Base-by-base conservation (phyloP, 1,284 basidiomycete genomes). In the Agaricales sp. region DNA sequence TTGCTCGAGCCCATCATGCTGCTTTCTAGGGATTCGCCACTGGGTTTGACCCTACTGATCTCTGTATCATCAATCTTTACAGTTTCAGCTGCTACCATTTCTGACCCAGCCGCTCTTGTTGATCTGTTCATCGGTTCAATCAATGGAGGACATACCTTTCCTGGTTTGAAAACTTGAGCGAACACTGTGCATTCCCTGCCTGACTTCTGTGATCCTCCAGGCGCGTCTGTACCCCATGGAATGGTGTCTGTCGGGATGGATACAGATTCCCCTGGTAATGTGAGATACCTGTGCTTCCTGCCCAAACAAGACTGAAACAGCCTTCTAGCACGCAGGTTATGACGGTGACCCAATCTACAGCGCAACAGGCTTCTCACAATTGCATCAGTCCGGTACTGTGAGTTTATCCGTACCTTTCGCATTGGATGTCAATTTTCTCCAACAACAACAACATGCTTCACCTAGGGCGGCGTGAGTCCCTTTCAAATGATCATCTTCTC, bases 241-340 rank as follows among this genome's bases (percentile, higher is more conserved):
- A 79, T 81, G 77, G 70, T 76, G 19, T 82, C 82, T 61, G 72
- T 67, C 2, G 80, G 78, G 2, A 75, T 80, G 73, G 80, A 82
- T 58, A 81, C 79, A 0, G 74, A 80, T 53, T 78, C 78, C 4
- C 73, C 74, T 1, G 74, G 73, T 54, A 80, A 80, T 59, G 78
- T 78, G 53, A 39, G 67, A 60, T 22, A 16, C 21, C 2, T 38
- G 52, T 23, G 22, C 11, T 50, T 35, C 45, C 26, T 19, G 11
- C 23, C 3, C 14, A 6, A 12, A 14, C 25, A 6, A 3, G 14
- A 18, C 12, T 20, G 44, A 30, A 26, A 16, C 24, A 4, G 43
- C n/a, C 16, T 45, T 54, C 21, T 47, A 80, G 77, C 77, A 80
- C 58, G 80, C 77, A 3, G 80, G 80, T 3, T 82, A 81, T 52